Evolutionary conservation across 129 eudicot species (phyloP), one percentile per base, ranked within the genome.

Genomic region (Kitagawia praeruptora): DNA sequence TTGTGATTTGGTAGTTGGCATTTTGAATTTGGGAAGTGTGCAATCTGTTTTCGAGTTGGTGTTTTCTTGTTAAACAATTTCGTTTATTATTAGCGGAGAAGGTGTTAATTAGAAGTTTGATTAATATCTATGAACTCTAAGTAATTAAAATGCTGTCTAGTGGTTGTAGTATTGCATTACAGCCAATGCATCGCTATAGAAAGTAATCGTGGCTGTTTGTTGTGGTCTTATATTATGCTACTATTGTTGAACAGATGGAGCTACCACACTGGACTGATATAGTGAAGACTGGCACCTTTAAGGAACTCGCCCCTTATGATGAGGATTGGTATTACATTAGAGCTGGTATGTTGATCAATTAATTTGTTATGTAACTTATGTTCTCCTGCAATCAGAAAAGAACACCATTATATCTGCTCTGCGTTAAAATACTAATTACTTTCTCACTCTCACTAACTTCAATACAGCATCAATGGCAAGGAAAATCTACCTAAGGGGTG

Each of bases 181-280:
- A 44, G 1, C 47, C 47, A 9, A 6, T 44, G 15, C 15, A 46
- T 46, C 12, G 0, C 49, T 46, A 46, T 12, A 46, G 49, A 58
- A 58, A 18, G 15, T 64, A 27, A 18, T 40, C 18, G 40, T 34
- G 21, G 21, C 3, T 71, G 15, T 47, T 12, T 27, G 41, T 37
- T 11, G 31, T 10, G 14, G 28, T 40, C 38, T 77, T 9, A 47
- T 11, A 15, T 42, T 41, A 9, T 28, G 58, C 18, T 21, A 42
- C 0, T 75, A 14, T 23, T 58, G 61, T 70, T 31, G 7, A 27
- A 15, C 31, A 91, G 96, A 88, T 91, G 85, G 96, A 91, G 85
- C 92, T 91, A 41, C 96, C 96, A 4, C 87, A 88, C 72, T 90
- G 92, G 92, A 90, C 96, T 25, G 92, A 90, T 63, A 91, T 91